A percentile compares a stretch with the other conserved stretches of the same genome.
These are phyloP conservation scores for Berberis thunbergii DNA, from an alignment of 164 flowering plant species.

Conservation along the genomic window DNA sequence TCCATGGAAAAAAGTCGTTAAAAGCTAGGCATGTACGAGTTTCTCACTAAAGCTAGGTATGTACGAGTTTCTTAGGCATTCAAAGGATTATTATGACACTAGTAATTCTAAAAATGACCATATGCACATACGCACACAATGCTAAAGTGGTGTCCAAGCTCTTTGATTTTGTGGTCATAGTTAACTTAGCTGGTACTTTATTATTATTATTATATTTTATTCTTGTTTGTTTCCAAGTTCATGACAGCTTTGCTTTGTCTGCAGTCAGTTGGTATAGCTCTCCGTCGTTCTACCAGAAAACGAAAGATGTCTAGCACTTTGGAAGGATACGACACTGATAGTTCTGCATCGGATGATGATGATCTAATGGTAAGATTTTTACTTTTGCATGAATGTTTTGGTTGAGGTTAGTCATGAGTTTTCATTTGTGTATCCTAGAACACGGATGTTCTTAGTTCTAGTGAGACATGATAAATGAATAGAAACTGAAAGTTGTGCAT, in stretches of 20 bases:
- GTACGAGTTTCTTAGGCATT: neutral
- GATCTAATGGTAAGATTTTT: conserved; percentile 73
- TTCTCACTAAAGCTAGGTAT: too few species aligned
- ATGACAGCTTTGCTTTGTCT: conserved; percentile 2
- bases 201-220: neutral
- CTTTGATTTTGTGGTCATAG: neutral
- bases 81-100: neutral
- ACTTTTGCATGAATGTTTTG: conserved; percentile 7
- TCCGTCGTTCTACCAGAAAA: conserved; percentile 92
- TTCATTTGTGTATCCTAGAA: conserved; percentile 3
- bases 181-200: neutral
- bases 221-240: neutral
- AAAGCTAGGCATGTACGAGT: too few species aligned
- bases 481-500: conserved; percentile 7
- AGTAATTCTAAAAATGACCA: too few species aligned
- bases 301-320: conserved; percentile 59
- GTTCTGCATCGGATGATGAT: conserved; percentile 75
- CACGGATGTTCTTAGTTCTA: neutral
- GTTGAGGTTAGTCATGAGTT: conserved; percentile 13
- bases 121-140: too few species aligned
- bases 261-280: conserved; percentile 59
- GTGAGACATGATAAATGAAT: neutral
- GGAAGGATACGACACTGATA: conserved; percentile 60
- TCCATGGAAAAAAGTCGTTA: too few species aligned
- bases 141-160: neutral